A percentile compares a stretch with the other conserved stretches of the same genome.
These are phyloP conservation scores for Vigna angularis DNA, from an alignment of 306 rosid species.

Conservation along the genomic window DNA sequence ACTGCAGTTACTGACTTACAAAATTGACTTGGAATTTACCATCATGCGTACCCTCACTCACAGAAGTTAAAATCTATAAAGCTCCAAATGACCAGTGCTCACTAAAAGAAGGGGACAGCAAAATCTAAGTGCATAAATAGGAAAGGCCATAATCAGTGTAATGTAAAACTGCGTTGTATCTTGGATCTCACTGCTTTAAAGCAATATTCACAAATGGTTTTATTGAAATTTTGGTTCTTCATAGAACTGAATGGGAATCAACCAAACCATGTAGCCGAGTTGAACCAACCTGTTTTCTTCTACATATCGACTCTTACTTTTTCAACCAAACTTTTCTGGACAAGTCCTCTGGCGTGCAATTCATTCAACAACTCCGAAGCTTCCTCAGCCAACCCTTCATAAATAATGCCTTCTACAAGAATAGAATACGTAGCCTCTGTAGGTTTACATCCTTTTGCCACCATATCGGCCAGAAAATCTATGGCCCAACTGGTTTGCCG, in stretches of 20 bases:
- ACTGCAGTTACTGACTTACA: too few relatives aligned
- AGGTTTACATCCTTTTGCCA: slow-evolving; percentile 71
- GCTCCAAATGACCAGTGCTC: background rate
- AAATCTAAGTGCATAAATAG: background rate
- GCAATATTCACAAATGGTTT: too few relatives aligned
- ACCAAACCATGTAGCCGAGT: too few relatives aligned
- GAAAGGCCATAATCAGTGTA: background rate
- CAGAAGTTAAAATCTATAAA: background rate
- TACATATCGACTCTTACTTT: slow-evolving; percentile 37
- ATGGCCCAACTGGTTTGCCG: slow-evolving; percentile 69
- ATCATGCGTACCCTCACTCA: too few relatives aligned
- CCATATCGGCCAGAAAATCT: slow-evolving; percentile 72
- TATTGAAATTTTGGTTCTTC: too few relatives aligned
- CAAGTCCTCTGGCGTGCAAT: slow-evolving; percentile 64
- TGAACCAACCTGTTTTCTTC: too few relatives aligned
- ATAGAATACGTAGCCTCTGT: slow-evolving; percentile 72
- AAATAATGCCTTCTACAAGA: slow-evolving; percentile 75
- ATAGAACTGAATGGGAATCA: too few relatives aligned
- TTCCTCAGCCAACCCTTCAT: slow-evolving; percentile 73
- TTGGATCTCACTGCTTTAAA: too few relatives aligned
- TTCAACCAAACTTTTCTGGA: slow-evolving; percentile 74
- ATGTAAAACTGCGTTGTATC: background rate
- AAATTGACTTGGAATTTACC: too few relatives aligned
- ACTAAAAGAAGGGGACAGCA: background rate
- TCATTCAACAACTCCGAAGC: slow-evolving; percentile 66